Conservation (phyloP, 176 grass and related monocot species). For the Aegilops umbellulata region DNA sequence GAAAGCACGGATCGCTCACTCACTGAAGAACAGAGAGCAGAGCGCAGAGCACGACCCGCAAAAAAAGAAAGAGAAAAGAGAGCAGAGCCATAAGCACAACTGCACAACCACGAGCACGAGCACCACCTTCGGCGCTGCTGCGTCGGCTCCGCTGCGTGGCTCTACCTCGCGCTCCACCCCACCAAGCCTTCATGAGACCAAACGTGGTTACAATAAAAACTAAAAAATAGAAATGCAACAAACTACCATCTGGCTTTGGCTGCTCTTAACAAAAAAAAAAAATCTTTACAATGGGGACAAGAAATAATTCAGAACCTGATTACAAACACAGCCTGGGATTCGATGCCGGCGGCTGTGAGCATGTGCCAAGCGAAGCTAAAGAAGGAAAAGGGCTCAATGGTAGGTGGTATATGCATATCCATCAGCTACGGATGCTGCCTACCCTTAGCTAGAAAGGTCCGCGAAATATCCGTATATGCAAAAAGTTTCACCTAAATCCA, state of each 20-base stretch:
- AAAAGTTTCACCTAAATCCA: background rate
- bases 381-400: background rate
- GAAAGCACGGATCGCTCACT: too few species aligned
- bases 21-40: too few species aligned
- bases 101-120: background rate
- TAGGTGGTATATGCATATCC: background rate
- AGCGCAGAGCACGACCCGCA: too few species aligned
- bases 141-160: slow-evolving; percentile 44
- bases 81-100: too few species aligned
- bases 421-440: background rate
- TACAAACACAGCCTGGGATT: background rate
- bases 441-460: background rate
- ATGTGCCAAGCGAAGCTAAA: background rate
- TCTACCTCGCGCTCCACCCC: slow-evolving; percentile 65
- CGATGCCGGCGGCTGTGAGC: background rate
- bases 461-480: background rate
- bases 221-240: background rate
- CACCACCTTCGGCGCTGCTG: slow-evolving; percentile 41
- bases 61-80: too few species aligned
- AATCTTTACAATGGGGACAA: background rate
- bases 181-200: slow-evolving; percentile 45
- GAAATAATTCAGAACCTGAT: background rate
- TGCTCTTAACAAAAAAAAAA: background rate
- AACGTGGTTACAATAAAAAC: too few species aligned
- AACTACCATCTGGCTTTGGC: background rate